Conservation (phyloP, 495 filamentous ascomycete genomes). For the Terfezia claveryi region DNA sequence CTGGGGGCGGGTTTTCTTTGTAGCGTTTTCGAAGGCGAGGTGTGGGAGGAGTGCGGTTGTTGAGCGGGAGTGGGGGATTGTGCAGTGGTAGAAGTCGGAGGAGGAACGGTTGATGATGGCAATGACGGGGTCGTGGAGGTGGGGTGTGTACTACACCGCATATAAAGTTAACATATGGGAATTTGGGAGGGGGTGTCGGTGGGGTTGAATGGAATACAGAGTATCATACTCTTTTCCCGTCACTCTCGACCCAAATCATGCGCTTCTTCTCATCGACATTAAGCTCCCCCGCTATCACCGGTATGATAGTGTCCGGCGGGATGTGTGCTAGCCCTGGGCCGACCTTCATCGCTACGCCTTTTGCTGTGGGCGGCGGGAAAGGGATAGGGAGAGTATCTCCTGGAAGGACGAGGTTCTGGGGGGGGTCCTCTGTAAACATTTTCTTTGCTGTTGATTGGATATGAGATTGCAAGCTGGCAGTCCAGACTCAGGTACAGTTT, state of each 20-base stretch:
- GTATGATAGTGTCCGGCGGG: constrained; percentile 44
- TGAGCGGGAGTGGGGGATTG: constrained; percentile 29
- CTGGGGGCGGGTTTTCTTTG: constrained; percentile 72
- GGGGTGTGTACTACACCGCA: constrained; percentile 46
- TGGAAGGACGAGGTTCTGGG: constrained; percentile 38
- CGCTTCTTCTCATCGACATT: constrained; percentile 56
- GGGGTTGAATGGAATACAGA: neutral
- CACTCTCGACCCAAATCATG: constrained; percentile 53
- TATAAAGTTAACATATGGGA: no score
- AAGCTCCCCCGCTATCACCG: constrained; percentile 60
- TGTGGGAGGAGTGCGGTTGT: constrained; percentile 49
- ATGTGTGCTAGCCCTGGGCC: constrained; percentile 65
- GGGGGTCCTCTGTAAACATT: neutral
- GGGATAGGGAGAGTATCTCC: constrained; percentile 47
- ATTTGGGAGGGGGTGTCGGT: neutral
- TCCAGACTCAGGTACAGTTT: no score
- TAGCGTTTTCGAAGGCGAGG: constrained; percentile 74
- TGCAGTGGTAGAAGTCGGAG: constrained; percentile 52
- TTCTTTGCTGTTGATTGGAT: no score
- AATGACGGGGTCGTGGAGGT: constrained; percentile 58
- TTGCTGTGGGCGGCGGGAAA: constrained; percentile 38
- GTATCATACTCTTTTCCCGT: constrained; percentile 35
- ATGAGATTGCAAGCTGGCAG: no score
- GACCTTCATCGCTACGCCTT: constrained; percentile 48
- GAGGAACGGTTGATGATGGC: constrained; percentile 57